phyloP scores from a whole-genome alignment of 345 rosid species.

The Citrus sp. region DNA sequence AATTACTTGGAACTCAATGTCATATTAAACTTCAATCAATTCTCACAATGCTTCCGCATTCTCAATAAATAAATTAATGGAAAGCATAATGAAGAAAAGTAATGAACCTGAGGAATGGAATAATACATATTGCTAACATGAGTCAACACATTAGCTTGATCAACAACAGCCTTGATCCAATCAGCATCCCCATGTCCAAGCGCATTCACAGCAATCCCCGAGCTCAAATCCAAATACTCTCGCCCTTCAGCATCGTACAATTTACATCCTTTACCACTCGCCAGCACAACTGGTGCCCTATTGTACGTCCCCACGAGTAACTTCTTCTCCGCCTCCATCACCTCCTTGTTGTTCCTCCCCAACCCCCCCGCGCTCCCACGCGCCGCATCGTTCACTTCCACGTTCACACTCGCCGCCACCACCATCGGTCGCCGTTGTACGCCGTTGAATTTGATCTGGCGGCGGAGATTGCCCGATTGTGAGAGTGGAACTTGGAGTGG shows the following conservation, averaged over 20 bases:
- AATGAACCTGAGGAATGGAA: slow-evolving; percentile 67
- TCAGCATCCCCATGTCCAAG: slow-evolving; percentile 82
- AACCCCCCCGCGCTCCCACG: background rate
- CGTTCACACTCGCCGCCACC: slow-evolving; percentile 24
- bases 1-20: too few relatives aligned
- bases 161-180: slow-evolving; percentile 65
- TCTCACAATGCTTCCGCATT: background rate
- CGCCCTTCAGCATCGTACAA: slow-evolving; percentile 71
- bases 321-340: slow-evolving; percentile 58
- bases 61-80: background rate
- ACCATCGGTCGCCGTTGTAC: background rate
- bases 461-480: slow-evolving; percentile 15
- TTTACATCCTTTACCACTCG: slow-evolving; percentile 72
- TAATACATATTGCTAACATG: slow-evolving; percentile 80
- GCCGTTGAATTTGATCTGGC: slow-evolving; percentile 5
- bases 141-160: slow-evolving; percentile 66
- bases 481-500: slow-evolving; percentile 10
- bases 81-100: background rate
- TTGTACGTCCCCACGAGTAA: slow-evolving; percentile 77
- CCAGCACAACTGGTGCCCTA: slow-evolving; percentile 66
- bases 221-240: slow-evolving; percentile 70
- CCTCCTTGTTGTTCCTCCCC: slow-evolving; percentile 36
- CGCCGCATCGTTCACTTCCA: slow-evolving; percentile 21
- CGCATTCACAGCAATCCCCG: slow-evolving; percentile 87
- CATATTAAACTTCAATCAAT: background rate